Base-by-base conservation (phyloP, 331 rosid species). In the Malus hybrid region DNA sequence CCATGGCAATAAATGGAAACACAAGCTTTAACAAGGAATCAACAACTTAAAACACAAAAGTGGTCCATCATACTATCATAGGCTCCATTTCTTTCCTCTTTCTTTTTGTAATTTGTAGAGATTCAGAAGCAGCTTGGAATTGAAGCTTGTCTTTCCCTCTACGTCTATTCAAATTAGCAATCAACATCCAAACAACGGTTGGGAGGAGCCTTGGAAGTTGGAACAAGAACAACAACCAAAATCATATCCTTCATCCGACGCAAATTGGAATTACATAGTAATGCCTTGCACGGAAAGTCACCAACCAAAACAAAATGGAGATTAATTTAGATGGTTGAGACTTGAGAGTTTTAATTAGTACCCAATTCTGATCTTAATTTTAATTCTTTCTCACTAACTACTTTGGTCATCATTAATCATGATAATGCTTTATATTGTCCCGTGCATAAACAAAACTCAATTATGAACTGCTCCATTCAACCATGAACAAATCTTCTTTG, bases 231-330 rank as follows among this genome's bases (percentile, higher is more conserved):
- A 39, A 39, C 93, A 78, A 79, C 72, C 71, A 81, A 73, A 36
- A 71, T 44, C 42, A 63, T 63, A 15, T 10, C 14, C 46, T 61
- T 30, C 22, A 7, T 30, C 44, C 7, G 0, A 63, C 42, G 32
- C 11, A 63, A 63, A 63, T 76, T 30, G 66, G 66, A 70, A 68
- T 39, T 66, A 52, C 50, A 74, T 16, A 83, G 2, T 7, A 39
- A 82, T 77, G 81, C 71, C 88, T 86, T 86, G 78, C 52, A 87
- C 80, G 85, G 75, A 36, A 87, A 84, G 90, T 75, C 61, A 84
- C 34, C 13, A 22, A 20, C 20, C 22, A 61, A 19, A 58, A 58
- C 4, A 10, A 26, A 39, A 39, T 39, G 12, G 46, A 39, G 46
- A 39, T 39, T 10, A 39, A 39, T 39, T 9, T 39, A 39, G 46